Evolutionary conservation across 441 rosid genomes (phyloP).

Genomic region (Kokia cookei): DNA sequence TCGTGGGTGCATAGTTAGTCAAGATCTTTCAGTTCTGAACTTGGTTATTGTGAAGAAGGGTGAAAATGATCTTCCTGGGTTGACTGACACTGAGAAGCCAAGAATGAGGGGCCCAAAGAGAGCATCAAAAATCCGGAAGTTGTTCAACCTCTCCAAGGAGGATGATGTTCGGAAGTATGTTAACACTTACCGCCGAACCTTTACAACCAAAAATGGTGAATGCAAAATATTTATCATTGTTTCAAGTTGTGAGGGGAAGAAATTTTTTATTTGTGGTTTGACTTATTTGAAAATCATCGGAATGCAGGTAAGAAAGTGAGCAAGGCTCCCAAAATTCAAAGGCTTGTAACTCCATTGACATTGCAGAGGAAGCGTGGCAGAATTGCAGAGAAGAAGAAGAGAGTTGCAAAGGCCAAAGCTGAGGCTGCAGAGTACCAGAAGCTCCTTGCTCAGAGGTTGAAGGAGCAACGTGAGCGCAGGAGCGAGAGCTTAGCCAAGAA

Average conservation of each 20-base stretch:
- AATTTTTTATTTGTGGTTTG: background rate
- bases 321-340: slow-evolving; percentile 69
- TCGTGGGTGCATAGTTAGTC: slow-evolving; percentile 68
- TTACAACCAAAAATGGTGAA: slow-evolving; percentile 46
- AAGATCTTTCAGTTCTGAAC: slow-evolving; percentile 55
- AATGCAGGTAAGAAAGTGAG: slow-evolving; percentile 52
- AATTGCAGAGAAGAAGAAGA: slow-evolving; percentile 64
- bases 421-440: slow-evolving; percentile 69
- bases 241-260: background rate
- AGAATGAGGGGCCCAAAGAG: slow-evolving; percentile 72
- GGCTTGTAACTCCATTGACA: slow-evolving; percentile 62
- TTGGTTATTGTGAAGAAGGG: slow-evolving; percentile 63
- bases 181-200: slow-evolving; percentile 56
- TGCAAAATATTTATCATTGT: background rate
- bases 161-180: slow-evolving; percentile 66
- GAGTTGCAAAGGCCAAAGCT: slow-evolving; percentile 58
- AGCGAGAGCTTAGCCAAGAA: slow-evolving; percentile 72
- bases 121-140: slow-evolving; percentile 56
- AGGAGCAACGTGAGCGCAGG: slow-evolving; percentile 65
- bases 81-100: slow-evolving; percentile 62
- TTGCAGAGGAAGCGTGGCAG: slow-evolving; percentile 63
- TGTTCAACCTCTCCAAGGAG: slow-evolving; percentile 53
- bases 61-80: slow-evolving; percentile 53
- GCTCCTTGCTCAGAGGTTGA: slow-evolving; percentile 61
- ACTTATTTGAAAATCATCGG: background rate